Evolutionary conservation across 345 rosid genomes (phyloP).

Genomic region (Microcos paniculata): DNA sequence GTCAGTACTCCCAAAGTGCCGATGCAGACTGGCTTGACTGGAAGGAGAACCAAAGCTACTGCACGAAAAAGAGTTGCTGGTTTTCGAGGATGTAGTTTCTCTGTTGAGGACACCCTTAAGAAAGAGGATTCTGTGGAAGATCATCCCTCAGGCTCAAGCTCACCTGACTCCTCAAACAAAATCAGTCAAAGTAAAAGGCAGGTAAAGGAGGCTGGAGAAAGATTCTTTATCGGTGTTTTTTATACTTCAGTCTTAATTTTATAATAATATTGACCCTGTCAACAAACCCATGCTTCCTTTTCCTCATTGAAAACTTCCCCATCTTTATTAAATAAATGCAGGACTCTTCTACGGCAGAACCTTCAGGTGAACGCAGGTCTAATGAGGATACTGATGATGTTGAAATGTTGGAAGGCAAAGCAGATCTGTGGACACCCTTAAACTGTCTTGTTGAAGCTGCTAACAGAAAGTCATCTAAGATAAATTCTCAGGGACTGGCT

Average conservation of each 20-base stretch:
- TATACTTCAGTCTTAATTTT: conserved; percentile 1
- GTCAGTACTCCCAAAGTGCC: conserved; percentile 62
- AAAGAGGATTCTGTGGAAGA: conserved; percentile 49
- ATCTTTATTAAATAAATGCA: conserved; percentile 25
- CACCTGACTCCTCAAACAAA: conserved; percentile 44
- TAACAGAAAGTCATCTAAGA: conserved; percentile 59
- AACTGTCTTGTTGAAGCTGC: conserved; percentile 81
- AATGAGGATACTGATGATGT: conserved; percentile 28
- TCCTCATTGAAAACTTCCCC: neutral
- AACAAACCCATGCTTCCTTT: neutral
- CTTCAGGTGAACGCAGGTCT: conserved; percentile 26
- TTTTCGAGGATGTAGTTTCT: conserved; percentile 38
- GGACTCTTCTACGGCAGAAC: conserved; percentile 43
- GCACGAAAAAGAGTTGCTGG: conserved; percentile 43
- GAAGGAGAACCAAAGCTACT: conserved; percentile 52
- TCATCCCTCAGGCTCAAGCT: conserved; percentile 44
- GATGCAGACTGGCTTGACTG: conserved; percentile 50
- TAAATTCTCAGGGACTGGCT: conserved; percentile 40
- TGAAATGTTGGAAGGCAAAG: conserved; percentile 48
- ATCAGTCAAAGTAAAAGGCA: conserved; percentile 36
- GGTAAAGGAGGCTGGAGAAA: conserved; percentile 40
- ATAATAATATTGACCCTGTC: neutral
- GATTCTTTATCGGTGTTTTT: neutral
- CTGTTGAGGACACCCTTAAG: conserved; percentile 40
- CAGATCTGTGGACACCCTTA: conserved; percentile 69